Conservation (phyloP, 2,329 filamentous ascomycete species). For the Thelonectria blattea region DNA sequence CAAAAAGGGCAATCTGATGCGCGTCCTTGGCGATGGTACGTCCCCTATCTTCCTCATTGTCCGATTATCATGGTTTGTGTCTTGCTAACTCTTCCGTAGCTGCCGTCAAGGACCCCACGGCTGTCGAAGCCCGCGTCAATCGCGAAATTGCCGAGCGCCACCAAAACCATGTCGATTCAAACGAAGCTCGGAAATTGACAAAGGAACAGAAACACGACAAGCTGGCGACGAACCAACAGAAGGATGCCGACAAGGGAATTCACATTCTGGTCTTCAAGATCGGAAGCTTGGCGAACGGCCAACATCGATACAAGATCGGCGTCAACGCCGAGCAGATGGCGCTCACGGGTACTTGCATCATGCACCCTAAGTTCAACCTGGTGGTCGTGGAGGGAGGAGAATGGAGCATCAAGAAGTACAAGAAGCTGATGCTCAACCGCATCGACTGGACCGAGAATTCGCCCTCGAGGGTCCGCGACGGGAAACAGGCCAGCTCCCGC, state of each 20-base stretch:
- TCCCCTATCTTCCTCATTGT: conserved; percentile 39
- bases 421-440: conserved; percentile 90
- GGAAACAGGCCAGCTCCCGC: conserved; percentile 66
- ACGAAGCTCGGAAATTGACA: conserved; percentile 85
- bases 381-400: conserved; percentile 91
- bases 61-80: too few relatives aligned
- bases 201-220: conserved; percentile 90
- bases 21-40: conserved; percentile 81
- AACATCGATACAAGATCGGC: conserved; percentile 91
- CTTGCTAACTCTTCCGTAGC: conserved; percentile 39
- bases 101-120: conserved; percentile 92
- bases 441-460: conserved; percentile 95
- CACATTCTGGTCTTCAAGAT: conserved; percentile 89
- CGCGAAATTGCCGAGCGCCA: conserved; percentile 88
- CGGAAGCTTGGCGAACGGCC: conserved; percentile 85
- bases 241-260: conserved; percentile 86
- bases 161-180: conserved; percentile 76
- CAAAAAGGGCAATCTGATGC: conserved; percentile 97
- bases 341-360: conserved; percentile 87
- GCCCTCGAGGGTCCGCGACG: conserved; percentile 67
- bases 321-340: conserved; percentile 90
- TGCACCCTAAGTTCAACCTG: conserved; percentile 87
- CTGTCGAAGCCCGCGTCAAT: conserved; percentile 93
- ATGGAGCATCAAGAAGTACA: conserved; percentile 83
- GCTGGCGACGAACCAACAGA: conserved; percentile 79